Evolutionary conservation across 2,329 filamentous ascomycete genomes (phyloP), one percentile per base, ranked within the genome.

Genomic region (Fusarium protoensiforme): DNA sequence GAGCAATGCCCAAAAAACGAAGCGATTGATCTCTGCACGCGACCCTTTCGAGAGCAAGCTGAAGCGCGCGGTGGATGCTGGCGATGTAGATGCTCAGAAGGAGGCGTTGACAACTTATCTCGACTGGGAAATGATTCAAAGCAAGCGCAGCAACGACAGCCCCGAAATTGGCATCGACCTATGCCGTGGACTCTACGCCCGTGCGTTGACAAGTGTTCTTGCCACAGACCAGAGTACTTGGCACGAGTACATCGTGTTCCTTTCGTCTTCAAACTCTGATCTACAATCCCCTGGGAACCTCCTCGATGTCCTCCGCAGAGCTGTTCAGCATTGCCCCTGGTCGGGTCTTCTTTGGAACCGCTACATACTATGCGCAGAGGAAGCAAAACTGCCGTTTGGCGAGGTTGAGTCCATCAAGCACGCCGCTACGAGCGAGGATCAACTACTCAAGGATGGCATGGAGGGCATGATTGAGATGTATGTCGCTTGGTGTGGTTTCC

Each of bases 361-460:
- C 74, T 95, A 95, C 73, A 92, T 99, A 29, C 84, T 98, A 61
- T 92, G 92, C 22, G 93, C 94, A 5, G 96, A 98, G 82, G 90
- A 94, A 53, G 92, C 94, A 68, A 89, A 90, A 36, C 89, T 92
- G 71, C 87, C 92, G 0, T 98, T 97, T 77, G 87, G 92, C 27
- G 92, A 94, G 58, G 94, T 98, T 61, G 94, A 97, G 77, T 88
- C 91, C 43, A 95, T 98, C 81, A 99, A 99, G 83, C 94, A 98
- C 81, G 92, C 92, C 48, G 96, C 96, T 8, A 98, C 95, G 0
- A 94, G 92, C 78, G 94, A 94, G 27, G 92, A 94, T 10, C 87
- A 97, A 46, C 87, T 98, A 7, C 95, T 97, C 80, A 92, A 93
- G 71, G 92, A 94, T 69, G 95, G 95, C 27, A 92, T 98, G 87